Base-by-base conservation (phyloP, 768 basidiomycete genomes). In the Crepidotus variabilis region DNA sequence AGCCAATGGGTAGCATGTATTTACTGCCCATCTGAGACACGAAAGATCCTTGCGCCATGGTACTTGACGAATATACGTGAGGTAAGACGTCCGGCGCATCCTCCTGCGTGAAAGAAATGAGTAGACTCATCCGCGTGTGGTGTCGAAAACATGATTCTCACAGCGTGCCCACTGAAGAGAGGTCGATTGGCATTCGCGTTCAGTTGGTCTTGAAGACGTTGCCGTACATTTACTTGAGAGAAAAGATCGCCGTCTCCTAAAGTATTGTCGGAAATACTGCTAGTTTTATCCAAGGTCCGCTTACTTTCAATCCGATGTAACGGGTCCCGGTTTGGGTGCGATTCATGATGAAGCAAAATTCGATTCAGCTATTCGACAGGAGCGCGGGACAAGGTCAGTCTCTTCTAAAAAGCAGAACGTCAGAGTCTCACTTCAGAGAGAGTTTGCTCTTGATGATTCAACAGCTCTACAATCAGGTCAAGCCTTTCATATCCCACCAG, bases 1-100 rank as follows among this genome's bases (percentile, higher is more conserved):
- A 98, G 1, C 93, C 97, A 1, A 91, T 58, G 0, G 97, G 97
- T 50, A 98, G 71, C 66, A 86, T 76, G 65, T 92, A 91, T 63
- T 86, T 88, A 54, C 79, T 86, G 9, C 94, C 94, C 55, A 83
- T 73, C 61, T 86, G 78, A 1, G 90, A 90, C 11, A 93, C 69
- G 9, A 86, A 72, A 63, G 82, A 86, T 1, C 88, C 84, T 60
- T 86, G 80, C 4, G 69, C 67, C 47, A 80, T 72, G 2, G 77
- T 72, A 21, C 81, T 75, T 4, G 93, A 84, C 8, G 89, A 86
- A 68, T 96, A 99, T 10, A 99, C 88, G 74, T 98, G 87, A 0
- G 97, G 97, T 16, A 92, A 80, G 35, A 81, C 67, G 66, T 91
- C 87, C 2, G 82, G 75, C 2, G 74, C 75, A 46, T 77, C 71